A percentile compares a stretch with the other conserved stretches of the same genome.
phyloP scores from a whole-genome alignment of 306 rosid species.

The Vigna trinervia region DNA sequence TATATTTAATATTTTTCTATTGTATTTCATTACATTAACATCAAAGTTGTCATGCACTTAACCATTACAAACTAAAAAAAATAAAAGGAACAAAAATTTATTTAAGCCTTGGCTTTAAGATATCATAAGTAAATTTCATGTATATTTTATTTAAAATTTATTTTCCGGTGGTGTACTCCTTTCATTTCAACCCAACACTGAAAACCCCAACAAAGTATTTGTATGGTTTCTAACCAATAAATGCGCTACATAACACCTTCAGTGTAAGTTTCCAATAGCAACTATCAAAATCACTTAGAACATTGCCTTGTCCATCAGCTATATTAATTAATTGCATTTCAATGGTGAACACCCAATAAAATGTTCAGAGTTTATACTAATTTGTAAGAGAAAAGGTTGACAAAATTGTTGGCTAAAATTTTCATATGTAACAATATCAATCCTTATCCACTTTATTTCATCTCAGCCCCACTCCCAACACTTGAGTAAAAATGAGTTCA shows the following conservation, averaged over 20 bases:
- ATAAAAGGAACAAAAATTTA: no score
- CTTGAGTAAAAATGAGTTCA: conserved; percentile 27
- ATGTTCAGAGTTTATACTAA: conserved; percentile 17
- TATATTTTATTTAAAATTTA: no score
- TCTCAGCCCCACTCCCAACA: conserved; percentile 19
- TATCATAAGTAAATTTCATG: no score
- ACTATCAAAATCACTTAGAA: conserved; percentile 36
- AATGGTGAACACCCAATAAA: conserved; percentile 15
- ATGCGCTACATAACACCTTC: conserved; percentile 1
- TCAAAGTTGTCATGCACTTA: no score
- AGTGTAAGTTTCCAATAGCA: conserved; percentile 11
- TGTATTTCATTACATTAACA: no score
- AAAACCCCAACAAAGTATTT: background rate
- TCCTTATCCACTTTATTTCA: conserved; percentile 33
- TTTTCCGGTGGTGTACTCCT: no score
- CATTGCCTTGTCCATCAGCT: conserved; percentile 23
- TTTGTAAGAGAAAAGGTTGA: conserved; percentile 13
- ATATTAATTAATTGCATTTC: conserved; percentile 29
- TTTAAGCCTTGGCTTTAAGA: no score
- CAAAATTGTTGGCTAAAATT: conserved; percentile 41
- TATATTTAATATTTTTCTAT: no score
- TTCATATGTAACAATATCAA: conserved; percentile 26
- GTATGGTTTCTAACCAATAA: background rate
- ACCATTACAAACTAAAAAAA: no score
- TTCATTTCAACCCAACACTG: no score